These are phyloP conservation scores for Casuarina glauca DNA, from an alignment of 306 rosid species.

Conservation along the genomic window DNA sequence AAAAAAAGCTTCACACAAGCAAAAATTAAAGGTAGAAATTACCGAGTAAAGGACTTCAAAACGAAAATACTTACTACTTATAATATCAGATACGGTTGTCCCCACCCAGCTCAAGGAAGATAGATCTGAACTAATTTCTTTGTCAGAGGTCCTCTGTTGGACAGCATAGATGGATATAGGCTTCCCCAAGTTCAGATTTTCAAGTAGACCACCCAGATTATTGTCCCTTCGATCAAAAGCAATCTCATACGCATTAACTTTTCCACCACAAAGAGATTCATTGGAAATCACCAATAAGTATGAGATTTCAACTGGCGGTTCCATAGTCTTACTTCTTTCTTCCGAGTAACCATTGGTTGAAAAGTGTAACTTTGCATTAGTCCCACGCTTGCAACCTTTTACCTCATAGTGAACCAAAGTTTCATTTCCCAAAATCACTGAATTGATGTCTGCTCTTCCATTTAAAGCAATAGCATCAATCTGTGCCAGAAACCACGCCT, in stretches of 20 bases:
- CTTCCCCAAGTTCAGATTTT: constrained; percentile 52
- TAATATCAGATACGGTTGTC: constrained; percentile 64
- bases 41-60: constrained; percentile 17
- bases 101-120: constrained; percentile 80
- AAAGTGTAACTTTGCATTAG: constrained; percentile 39
- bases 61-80: constrained; percentile 62
- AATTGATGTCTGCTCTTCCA: constrained; percentile 55
- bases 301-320: constrained; percentile 43
- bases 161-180: constrained; percentile 57
- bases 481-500: constrained; percentile 70
- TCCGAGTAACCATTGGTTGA: constrained; percentile 41
- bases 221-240: constrained; percentile 49
- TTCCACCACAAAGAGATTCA: constrained; percentile 49
- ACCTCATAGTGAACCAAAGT: constrained; percentile 76
- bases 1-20: constrained; percentile 1
- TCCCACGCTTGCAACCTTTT: constrained; percentile 43
- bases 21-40: constrained; percentile 10
- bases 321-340: constrained; percentile 35
- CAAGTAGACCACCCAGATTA: constrained; percentile 44
- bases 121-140: constrained; percentile 48
- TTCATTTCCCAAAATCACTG: constrained; percentile 58
- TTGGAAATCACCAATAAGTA: constrained; percentile 54
- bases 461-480: constrained; percentile 61
- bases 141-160: constrained; percentile 50
- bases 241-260: constrained; percentile 55